phyloP scores from a whole-genome alignment of 2,329 filamentous ascomycete species.

The Fusarium marasasianum region DNA sequence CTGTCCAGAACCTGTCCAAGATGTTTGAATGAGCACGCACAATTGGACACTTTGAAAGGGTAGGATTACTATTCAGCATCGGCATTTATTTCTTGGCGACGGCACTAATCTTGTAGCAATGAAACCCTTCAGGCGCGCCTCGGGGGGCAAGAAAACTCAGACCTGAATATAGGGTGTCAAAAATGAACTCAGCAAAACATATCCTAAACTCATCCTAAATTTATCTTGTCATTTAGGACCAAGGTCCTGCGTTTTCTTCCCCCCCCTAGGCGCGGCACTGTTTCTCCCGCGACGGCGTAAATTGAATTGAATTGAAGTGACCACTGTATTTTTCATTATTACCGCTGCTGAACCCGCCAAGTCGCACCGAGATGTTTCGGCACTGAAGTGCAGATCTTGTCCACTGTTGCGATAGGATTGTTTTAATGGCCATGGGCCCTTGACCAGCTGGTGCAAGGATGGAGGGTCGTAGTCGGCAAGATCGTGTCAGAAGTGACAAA shows the following conservation, averaged over 20 bases:
- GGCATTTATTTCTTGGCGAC: conserved; percentile 4
- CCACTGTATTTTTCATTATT: not conserved
- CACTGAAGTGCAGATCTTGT: conserved; percentile 1
- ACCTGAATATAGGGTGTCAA: not conserved
- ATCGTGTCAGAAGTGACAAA: conserved; percentile 2
- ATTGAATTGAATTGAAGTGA: not conserved
- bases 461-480: conserved; percentile 7
- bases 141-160: not conserved
- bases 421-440: not conserved
- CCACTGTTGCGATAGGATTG: not conserved
- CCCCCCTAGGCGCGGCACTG: not conserved
- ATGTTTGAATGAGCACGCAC: conserved; percentile 45
- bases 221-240: not conserved
- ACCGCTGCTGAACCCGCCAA: not conserved
- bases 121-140: not conserved
- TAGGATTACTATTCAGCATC: conserved; percentile 1
- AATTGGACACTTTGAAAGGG: too few species aligned
- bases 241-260: not conserved
- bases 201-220: not conserved
- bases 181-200: not conserved
- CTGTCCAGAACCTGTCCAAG: conserved; percentile 48
- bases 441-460: not conserved
- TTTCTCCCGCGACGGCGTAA: not conserved
- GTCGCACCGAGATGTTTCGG: conserved; percentile 18
- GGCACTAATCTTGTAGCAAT: not conserved